A percentile compares a stretch with the other conserved stretches of the same genome.
Conservation (phyloP, 2,329 filamentous ascomycete genomes). For the Colletotrichum sp. region DNA sequence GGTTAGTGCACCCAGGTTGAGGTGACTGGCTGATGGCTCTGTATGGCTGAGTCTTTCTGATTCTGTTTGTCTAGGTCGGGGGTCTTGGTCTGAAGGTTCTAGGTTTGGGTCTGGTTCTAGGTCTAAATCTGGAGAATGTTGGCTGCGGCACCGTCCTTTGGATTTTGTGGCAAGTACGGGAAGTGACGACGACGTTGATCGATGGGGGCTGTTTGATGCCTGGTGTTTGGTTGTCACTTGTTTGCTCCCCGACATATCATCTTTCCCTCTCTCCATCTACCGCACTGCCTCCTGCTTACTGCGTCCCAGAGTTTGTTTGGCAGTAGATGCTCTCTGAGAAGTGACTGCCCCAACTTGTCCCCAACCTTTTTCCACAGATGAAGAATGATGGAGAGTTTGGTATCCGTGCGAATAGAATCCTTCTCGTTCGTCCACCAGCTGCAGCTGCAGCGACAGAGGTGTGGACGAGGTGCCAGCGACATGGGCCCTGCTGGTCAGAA, state of each 20-base stretch:
- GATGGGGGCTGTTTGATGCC: neutral
- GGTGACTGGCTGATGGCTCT: neutral
- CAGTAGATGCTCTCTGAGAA: neutral
- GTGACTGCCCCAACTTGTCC: neutral
- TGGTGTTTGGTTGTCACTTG: neutral
- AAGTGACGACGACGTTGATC: neutral
- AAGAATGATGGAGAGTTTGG: conserved; percentile 2
- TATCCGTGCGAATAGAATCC: conserved; percentile 1
- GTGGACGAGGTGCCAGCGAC: conserved; percentile 14
- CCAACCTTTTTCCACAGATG: neutral
- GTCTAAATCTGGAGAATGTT: neutral
- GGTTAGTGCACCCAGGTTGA: neutral
- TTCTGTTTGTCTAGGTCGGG: neutral
- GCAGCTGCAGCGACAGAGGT: neutral
- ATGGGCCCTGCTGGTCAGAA: conserved; percentile 16
- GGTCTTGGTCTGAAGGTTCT: neutral
- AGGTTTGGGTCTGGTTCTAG: neutral
- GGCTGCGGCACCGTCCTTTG: neutral
- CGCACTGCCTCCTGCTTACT: neutral
- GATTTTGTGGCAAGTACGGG: neutral
- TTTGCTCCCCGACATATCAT: neutral
- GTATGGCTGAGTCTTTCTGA: neutral
- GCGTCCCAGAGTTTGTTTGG: neutral
- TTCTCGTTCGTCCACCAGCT: neutral
- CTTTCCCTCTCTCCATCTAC: neutral